phyloP scores from a whole-genome alignment of 768 basidiomycete species.

The Suillus alpinus region DNA sequence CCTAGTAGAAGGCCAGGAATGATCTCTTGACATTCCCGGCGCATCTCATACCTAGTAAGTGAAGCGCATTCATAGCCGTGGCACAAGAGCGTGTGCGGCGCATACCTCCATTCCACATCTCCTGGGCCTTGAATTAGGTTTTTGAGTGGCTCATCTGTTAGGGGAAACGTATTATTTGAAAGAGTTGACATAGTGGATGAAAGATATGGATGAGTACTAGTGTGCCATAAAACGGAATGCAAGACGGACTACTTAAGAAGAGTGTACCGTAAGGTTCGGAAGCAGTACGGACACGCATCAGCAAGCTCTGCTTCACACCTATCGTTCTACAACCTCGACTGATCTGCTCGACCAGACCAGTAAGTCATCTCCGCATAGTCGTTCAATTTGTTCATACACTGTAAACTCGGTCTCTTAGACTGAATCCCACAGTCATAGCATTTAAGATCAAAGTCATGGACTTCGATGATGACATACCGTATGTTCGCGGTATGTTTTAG shows the following conservation, averaged over 20 bases:
- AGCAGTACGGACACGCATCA: not conserved
- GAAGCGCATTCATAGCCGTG: conserved; percentile 8
- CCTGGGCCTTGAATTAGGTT: conserved; percentile 74
- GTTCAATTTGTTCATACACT: not conserved
- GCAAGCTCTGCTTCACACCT: not conserved
- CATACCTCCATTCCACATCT: conserved; percentile 82
- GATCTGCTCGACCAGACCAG: not conserved
- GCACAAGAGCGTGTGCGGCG: conserved; percentile 11
- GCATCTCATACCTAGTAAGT: conserved; percentile 80
- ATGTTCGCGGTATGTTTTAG: conserved; percentile 22
- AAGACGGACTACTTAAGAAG: not conserved
- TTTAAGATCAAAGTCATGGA: conserved; percentile 33
- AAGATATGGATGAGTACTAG: conserved; percentile 1
- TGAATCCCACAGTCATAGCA: not conserved
- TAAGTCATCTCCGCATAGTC: not conserved
- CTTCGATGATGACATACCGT: conserved; percentile 63
- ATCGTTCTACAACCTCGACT: not conserved
- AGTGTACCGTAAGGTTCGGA: conserved; percentile 26
- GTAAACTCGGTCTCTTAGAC: not conserved
- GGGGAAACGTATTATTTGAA: conserved; percentile 20
- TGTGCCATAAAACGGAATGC: not conserved
- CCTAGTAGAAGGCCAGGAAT: conserved; percentile 79
- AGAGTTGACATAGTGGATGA: conserved; percentile 2
- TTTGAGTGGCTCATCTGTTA: conserved; percentile 42
- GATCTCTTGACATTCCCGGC: conserved; percentile 92